Evolutionary conservation across 1,284 basidiomycete genomes (phyloP).

Genomic region (Cystobasidium pallidum): DNA sequence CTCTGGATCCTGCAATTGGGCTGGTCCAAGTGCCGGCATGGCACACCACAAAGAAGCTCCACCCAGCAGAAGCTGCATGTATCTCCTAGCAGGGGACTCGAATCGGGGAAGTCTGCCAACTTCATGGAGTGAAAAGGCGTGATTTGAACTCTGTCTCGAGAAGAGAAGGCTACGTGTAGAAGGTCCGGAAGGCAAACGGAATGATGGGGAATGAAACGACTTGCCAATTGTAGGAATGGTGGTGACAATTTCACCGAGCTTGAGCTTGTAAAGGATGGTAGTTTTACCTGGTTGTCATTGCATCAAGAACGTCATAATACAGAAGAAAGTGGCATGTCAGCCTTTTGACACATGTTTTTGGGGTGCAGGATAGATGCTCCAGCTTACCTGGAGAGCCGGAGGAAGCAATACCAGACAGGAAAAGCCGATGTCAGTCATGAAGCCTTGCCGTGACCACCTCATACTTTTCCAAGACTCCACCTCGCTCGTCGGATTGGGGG

Average conservation of each 20-base stretch:
- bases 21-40: too few species aligned
- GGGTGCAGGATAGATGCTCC: too few species aligned
- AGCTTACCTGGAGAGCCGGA: not conserved
- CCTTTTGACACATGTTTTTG: too few species aligned
- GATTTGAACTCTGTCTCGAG: too few species aligned
- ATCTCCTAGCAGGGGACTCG: too few species aligned
- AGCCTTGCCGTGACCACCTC: not conserved
- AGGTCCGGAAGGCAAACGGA: not conserved
- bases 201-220: slow-evolving; percentile 52
- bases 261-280: slow-evolving; percentile 98
- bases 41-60: too few species aligned
- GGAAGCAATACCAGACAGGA: not conserved
- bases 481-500: not conserved
- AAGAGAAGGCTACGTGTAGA: too few species aligned
- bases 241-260: slow-evolving; percentile 98
- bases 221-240: slow-evolving; percentile 98
- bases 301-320: too few species aligned
- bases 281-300: slow-evolving; percentile 52
- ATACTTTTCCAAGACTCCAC: not conserved
- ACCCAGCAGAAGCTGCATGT: too few species aligned
- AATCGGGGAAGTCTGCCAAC: too few species aligned
- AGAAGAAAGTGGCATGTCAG: slow-evolving; percentile 2
- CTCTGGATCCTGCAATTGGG: too few species aligned
- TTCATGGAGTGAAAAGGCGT: too few species aligned
- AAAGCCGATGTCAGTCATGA: not conserved